A percentile compares a stretch with the other conserved stretches of the same genome.
phyloP scores from a whole-genome alignment of 2,329 filamentous ascomycete species.

The Blumeriella jaapii region DNA sequence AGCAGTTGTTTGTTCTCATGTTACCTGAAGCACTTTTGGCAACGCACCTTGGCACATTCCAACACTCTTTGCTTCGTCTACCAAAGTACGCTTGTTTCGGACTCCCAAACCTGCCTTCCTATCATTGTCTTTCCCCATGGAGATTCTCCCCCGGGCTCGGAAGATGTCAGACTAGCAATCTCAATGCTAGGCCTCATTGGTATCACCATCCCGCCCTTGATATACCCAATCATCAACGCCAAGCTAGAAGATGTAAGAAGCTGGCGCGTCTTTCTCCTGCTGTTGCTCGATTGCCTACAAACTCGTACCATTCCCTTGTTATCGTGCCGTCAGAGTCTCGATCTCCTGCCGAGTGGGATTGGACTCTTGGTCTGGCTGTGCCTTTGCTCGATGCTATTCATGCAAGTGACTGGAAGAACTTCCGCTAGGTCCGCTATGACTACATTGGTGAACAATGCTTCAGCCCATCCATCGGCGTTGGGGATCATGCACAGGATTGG shows the following conservation, averaged over 20 bases:
- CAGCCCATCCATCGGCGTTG: slow-evolving; percentile 44
- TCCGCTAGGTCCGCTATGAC: slow-evolving; percentile 29
- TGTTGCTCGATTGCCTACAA: too few species aligned
- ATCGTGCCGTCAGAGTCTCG: slow-evolving; percentile 40
- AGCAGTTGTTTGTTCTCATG: too few species aligned
- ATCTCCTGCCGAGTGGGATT: slow-evolving; percentile 20
- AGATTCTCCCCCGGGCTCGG: slow-evolving; percentile 59
- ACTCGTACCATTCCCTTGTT: slow-evolving; percentile 55
- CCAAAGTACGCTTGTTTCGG: slow-evolving; percentile 44
- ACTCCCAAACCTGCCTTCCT: slow-evolving; percentile 42
- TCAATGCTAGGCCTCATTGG: slow-evolving; percentile 64
- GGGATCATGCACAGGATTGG: slow-evolving; percentile 45
- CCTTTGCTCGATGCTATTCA: slow-evolving; percentile 32
- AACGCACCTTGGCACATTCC: slow-evolving; percentile 53
- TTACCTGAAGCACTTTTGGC: slow-evolving; percentile 62
- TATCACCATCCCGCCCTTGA: slow-evolving; percentile 53
- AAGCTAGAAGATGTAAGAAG: slow-evolving; percentile 54
- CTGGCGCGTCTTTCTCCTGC: slow-evolving; percentile 52
- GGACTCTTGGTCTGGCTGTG: slow-evolving; percentile 22
- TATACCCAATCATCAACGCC: slow-evolving; percentile 59
- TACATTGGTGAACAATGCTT: slow-evolving; percentile 40
- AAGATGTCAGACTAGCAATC: slow-evolving; percentile 62
- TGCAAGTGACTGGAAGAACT: slow-evolving; percentile 64
- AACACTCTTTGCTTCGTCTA: slow-evolving; percentile 49
- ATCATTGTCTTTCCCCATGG: slow-evolving; percentile 14